Conservation (phyloP, 169 alveolate genomes). For the Plasmodium relictum region DNA sequence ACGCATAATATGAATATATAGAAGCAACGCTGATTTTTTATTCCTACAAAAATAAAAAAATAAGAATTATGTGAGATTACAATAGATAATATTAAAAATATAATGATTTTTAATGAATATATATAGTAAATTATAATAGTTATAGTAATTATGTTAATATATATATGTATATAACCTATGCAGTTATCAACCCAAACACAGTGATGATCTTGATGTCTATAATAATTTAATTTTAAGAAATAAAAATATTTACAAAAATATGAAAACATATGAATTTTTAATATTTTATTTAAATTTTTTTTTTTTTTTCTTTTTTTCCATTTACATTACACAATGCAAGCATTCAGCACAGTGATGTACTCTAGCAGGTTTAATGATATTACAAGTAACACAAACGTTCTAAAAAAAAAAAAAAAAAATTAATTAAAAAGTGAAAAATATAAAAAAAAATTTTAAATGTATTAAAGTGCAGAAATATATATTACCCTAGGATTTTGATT, state of each 20-base stretch:
- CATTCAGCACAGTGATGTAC: conserved; percentile 91
- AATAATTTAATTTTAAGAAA: background rate
- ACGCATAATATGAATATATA: conserved; percentile 79
- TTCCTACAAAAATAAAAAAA: conserved; percentile 78
- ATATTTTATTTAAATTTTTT: background rate
- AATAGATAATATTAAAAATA: background rate
- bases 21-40: conserved; percentile 82
- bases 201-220: conserved; percentile 94
- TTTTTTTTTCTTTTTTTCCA: background rate
- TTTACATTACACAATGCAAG: conserved; percentile 87
- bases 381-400: conserved; percentile 91
- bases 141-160: background rate
- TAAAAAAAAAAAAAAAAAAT: conserved; percentile 31
- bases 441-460: background rate
- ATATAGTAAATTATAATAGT: too few species aligned
- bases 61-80: conserved; percentile 30
- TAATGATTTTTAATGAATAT: background rate
- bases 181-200: conserved; percentile 98
- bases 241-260: background rate
- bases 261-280: background rate
- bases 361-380: conserved; percentile 84
- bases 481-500: conserved; percentile 63
- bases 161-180: conserved; percentile 86
- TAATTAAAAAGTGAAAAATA: conserved; percentile 57
- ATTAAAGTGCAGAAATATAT: background rate